These are phyloP conservation scores for Fusarium stilboides DNA, from an alignment of 2,329 filamentous ascomycete species.

Conservation along the genomic window DNA sequence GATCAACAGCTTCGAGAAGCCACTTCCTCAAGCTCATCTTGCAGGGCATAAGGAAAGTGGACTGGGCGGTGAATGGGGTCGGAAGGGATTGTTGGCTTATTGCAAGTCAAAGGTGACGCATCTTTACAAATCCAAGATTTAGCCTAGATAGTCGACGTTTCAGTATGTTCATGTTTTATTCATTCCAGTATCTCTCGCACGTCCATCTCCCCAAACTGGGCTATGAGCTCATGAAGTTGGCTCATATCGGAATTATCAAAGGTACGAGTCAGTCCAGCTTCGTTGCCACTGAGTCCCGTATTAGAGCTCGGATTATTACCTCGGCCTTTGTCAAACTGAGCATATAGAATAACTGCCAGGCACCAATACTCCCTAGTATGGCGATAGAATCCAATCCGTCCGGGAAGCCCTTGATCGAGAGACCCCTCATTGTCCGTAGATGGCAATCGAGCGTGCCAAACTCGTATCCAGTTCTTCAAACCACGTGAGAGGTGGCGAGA, in stretches of 20 bases:
- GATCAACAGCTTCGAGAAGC: constrained; percentile 69
- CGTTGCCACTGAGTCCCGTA: too few species aligned
- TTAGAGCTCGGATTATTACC: too few species aligned
- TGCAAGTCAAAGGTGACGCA: constrained; percentile 25
- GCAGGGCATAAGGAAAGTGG: constrained; percentile 62
- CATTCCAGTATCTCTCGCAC: background rate
- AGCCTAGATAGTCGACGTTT: background rate
- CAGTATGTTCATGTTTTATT: background rate
- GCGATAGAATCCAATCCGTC: constrained; percentile 8
- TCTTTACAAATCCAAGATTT: constrained; percentile 14
- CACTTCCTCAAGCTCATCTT: constrained; percentile 52
- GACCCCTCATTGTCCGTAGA: background rate
- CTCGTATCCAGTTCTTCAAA: constrained; percentile 19
- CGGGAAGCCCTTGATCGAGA: too few species aligned
- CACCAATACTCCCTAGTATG: constrained; percentile 21
- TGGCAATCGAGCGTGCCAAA: constrained; percentile 8
- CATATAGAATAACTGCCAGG: background rate
- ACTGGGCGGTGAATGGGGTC: constrained; percentile 58
- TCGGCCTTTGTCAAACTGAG: too few species aligned
- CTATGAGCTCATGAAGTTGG: too few species aligned
- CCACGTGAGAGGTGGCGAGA: background rate
- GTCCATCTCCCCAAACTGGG: background rate
- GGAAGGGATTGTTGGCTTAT: constrained; percentile 48
- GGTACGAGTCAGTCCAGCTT: too few species aligned
- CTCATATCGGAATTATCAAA: too few species aligned